Conservation (phyloP, 2,329 filamentous ascomycete genomes). For the Apiospora rasikravindrae region DNA sequence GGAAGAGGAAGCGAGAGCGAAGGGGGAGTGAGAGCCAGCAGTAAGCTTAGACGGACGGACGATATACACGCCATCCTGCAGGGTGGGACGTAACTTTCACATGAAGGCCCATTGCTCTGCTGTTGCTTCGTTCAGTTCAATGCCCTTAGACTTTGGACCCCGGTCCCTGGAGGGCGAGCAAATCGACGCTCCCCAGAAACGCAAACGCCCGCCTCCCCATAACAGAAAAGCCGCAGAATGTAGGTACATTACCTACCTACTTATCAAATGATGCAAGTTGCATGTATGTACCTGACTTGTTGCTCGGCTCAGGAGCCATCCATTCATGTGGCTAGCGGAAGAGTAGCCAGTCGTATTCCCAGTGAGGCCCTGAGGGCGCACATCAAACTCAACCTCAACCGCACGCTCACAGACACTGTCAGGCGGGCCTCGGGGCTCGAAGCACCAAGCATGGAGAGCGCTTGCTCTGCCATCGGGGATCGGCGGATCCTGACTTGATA, state of each 20-base stretch:
- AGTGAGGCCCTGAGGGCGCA: not conserved
- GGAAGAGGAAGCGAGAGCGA: not conserved
- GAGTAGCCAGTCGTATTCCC: not conserved
- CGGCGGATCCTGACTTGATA: constrained; percentile 14
- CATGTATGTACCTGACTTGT: not conserved
- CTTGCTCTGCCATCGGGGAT: not conserved
- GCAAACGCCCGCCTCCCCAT: not conserved
- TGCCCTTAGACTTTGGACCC: not conserved
- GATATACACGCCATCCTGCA: constrained; percentile 14
- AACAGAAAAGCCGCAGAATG: not conserved
- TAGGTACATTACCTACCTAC: not conserved
- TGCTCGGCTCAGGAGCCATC: not conserved
- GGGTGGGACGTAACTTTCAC: constrained; percentile 10
- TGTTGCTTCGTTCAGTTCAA: no score
- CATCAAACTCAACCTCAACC: not conserved
- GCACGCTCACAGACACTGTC: not conserved
- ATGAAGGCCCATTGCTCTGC: not conserved
- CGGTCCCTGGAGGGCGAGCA: not conserved
- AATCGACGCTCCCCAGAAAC: not conserved
- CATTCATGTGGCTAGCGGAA: not conserved
- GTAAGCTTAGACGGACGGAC: constrained; percentile 10
- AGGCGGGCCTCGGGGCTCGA: not conserved
- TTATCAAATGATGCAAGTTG: not conserved
- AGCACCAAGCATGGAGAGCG: not conserved
- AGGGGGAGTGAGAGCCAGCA: not conserved